Base-by-base conservation (phyloP, 192 early-diverging fungal species). In the Coemansia sp. region DNA sequence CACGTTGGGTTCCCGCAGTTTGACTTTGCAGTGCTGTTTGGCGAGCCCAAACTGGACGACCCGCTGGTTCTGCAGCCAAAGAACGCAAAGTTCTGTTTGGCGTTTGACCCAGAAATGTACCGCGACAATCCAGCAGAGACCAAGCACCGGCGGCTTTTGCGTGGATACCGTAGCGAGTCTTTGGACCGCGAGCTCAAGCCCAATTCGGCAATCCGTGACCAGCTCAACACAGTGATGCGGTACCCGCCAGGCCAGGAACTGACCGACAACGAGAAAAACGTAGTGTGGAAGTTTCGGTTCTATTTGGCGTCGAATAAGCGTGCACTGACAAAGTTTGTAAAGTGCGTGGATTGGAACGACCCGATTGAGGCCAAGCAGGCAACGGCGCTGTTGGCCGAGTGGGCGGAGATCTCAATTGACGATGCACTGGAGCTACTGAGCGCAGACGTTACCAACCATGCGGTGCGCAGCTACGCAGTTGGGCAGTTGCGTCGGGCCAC, bases 271-370 rank as follows among this genome's bases (percentile, higher is more conserved):
- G 93, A 97, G 66, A 96, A 96, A 68, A 94, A 99, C 63, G 64
- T 95, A n/a, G 75, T 98, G 21, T 99, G 98, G 98, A 98, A 97
- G 67, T 99, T 95, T 73, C 84, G 98, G 56, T 97, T 93, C 60
- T 95, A 97, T 64, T 79, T 99, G 44, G 93, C 94, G 20, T 75
- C 91, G 20, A 95, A 99, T 81, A 96, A 94, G 62, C 72, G 89
- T 82, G 96, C 98, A 1, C 79, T 98, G 53, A 98, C 98, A 51
- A 99, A 99, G 74, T 99, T 99, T 78, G 75, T 99, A 14, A 95
- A 94, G 70, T 94, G 90, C 54, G 98, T 99, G 9, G 89, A 89
- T 5, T 99, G 98, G 98, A 86, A 81, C 23, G 98, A 99, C 62
- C 71, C 87, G 2, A 88, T 91, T 17, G 98, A 99, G 76, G 85